phyloP scores from a whole-genome alignment of 371 early-diverging fungal genomes.

The Phascolomyces articulosus region DNA sequence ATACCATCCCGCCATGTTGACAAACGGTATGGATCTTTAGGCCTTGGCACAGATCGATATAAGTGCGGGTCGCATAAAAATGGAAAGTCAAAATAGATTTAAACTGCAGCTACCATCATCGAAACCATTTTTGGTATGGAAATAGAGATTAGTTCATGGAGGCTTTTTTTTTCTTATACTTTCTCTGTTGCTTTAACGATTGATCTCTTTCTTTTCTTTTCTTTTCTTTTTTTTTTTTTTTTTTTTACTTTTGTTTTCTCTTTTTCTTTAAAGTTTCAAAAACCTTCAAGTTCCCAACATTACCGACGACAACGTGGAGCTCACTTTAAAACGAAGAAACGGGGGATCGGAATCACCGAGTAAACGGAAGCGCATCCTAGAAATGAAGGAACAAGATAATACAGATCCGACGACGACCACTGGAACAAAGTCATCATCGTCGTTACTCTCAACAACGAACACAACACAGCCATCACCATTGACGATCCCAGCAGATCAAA shows the following conservation, averaged over 20 bases:
- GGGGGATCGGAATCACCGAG: conserved; percentile 15
- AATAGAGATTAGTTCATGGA: no score
- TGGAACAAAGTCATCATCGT: neutral
- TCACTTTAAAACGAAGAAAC: conserved; percentile 4
- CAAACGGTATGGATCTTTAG: no score
- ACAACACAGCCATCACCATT: neutral
- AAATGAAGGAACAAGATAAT: neutral
- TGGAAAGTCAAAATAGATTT: no score
- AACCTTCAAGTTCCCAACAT: no score
- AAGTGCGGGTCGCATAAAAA: no score
- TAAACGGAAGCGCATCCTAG: conserved; percentile 6
- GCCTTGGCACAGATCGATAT: no score
- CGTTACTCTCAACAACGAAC: neutral
- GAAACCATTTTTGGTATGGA: no score
- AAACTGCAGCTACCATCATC: no score
- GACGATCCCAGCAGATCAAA: neutral
- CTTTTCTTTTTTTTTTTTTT: neutral
- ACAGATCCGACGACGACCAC: neutral
- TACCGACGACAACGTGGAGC: conserved; percentile 7
- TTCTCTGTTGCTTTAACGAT: no score
- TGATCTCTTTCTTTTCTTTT: neutral
- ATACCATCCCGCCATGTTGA: no score
- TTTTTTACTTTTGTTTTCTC: neutral
- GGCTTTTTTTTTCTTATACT: no score
- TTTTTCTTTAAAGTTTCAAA: no score